Evolutionary conservation across 345 rosid genomes (phyloP).

Genomic region (Syzygium aromaticum): DNA sequence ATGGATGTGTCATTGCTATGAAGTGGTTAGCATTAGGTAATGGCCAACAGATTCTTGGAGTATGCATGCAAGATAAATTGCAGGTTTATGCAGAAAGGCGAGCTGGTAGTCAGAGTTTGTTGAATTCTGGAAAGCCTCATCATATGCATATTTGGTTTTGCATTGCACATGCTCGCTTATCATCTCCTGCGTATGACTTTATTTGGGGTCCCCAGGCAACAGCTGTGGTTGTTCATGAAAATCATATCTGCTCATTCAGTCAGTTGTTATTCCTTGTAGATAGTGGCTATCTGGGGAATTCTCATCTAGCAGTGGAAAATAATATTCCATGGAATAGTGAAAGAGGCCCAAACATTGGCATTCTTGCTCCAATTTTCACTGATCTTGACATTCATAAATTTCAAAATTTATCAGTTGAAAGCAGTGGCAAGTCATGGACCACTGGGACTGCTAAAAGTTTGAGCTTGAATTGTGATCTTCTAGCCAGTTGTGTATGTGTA

Average conservation of each 20-base stretch:
- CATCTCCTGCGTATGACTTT: slow-evolving; percentile 41
- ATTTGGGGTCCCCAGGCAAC: slow-evolving; percentile 58
- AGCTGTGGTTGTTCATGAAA: slow-evolving; percentile 48
- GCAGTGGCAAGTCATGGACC: slow-evolving; percentile 10
- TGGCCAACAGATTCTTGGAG: slow-evolving; percentile 63
- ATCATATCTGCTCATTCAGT: slow-evolving; percentile 47
- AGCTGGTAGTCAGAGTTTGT: slow-evolving; percentile 26
- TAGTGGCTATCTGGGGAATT: slow-evolving; percentile 15
- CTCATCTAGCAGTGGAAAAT: slow-evolving; percentile 4
- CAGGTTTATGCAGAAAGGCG: slow-evolving; percentile 55
- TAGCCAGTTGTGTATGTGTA: slow-evolving; percentile 15
- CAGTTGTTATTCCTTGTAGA: slow-evolving; percentile 42
- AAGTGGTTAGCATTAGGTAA: slow-evolving; percentile 64
- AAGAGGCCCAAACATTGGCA: slow-evolving; percentile 11
- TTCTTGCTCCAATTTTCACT: slow-evolving; percentile 20
- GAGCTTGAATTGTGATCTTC: slow-evolving; percentile 13
- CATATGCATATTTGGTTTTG: slow-evolving; percentile 53
- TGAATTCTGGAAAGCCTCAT: slow-evolving; percentile 23
- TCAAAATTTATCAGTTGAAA: slow-evolving; percentile 9
- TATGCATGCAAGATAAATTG: slow-evolving; percentile 61
- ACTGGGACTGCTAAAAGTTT: slow-evolving; percentile 11
- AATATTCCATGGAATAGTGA: slow-evolving; percentile 14
- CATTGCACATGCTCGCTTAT: slow-evolving; percentile 51
- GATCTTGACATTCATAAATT: slow-evolving; percentile 16
- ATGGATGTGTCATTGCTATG: slow-evolving; percentile 39